Percentiles rank a stretch among this genome's conserved stretches.
Evolutionary conservation across 805 yeast species (phyloP).

Genomic region (Ogataea zsoltii): DNA sequence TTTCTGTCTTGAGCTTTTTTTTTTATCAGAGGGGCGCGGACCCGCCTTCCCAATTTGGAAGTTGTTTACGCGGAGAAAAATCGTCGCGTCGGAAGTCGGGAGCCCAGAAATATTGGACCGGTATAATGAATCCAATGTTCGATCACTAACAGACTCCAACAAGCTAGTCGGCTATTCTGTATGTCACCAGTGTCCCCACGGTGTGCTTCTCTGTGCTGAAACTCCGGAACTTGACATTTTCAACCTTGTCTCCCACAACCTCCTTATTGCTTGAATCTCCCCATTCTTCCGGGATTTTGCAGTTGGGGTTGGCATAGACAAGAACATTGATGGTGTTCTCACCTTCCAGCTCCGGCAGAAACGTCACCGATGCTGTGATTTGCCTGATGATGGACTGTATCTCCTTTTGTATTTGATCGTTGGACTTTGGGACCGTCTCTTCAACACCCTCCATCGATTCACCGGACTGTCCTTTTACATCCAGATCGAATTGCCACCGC

Average conservation of each 20-base stretch:
- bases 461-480: conserved; percentile 29
- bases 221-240: conserved; percentile 66
- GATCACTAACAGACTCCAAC: no score
- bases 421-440: conserved; percentile 30
- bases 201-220: conserved; percentile 69
- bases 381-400: conserved; percentile 88
- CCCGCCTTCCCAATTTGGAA: conserved; percentile 15
- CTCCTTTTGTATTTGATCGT: conserved; percentile 61
- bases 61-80: conserved; percentile 1
- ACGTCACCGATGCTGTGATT: conserved; percentile 83
- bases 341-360: conserved; percentile 68
- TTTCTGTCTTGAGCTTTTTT: background rate
- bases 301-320: conserved; percentile 72
- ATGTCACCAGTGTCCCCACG: conserved; percentile 72
- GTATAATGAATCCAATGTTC: no score
- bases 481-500: conserved; percentile 81
- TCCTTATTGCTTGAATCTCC: conserved; percentile 65
- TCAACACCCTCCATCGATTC: background rate
- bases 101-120: background rate
- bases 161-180: conserved; percentile 35
- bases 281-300: conserved; percentile 81
- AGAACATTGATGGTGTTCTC: conserved; percentile 80
- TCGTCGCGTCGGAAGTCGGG: conserved; percentile 12
- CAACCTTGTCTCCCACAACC: conserved; percentile 51
- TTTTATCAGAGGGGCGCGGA: conserved; percentile 7